Conservation (phyloP, 768 basidiomycete genomes). For the Tylopilus rubrobrunneus region DNA sequence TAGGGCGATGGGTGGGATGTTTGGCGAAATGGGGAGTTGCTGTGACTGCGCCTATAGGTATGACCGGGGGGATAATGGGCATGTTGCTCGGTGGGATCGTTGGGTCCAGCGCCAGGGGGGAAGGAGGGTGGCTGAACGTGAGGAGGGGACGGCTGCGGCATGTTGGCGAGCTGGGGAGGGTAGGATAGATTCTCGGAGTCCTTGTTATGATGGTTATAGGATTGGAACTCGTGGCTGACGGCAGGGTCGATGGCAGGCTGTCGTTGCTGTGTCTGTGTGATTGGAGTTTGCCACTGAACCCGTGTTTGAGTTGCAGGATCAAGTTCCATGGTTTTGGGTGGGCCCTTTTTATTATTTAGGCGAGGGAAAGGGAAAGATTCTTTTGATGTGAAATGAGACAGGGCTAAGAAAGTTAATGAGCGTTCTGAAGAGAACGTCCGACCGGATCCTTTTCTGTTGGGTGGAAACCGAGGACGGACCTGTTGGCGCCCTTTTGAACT, state of each 20-base stretch:
- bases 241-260: constrained; percentile 33
- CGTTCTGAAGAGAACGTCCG: constrained; percentile 28
- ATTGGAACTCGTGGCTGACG: constrained; percentile 32
- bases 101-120: constrained; percentile 33
- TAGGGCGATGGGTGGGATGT: constrained; percentile 38
- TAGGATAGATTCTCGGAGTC: constrained; percentile 23
- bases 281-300: constrained; percentile 32
- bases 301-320: constrained; percentile 33
- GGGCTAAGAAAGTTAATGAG: constrained; percentile 23
- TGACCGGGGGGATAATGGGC: constrained; percentile 35
- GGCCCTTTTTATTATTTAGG: constrained; percentile 35
- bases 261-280: constrained; percentile 33
- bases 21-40: constrained; percentile 34
- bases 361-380: constrained; percentile 33
- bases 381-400: constrained; percentile 30
- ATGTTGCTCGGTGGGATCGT: constrained; percentile 31
- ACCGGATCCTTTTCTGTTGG: constrained; percentile 12
- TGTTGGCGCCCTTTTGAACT: constrained; percentile 18
- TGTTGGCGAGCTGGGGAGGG: constrained; percentile 28
- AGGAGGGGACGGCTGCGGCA: constrained; percentile 26
- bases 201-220: constrained; percentile 29
- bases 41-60: constrained; percentile 31
- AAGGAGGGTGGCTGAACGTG: constrained; percentile 37
- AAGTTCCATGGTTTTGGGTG: constrained; percentile 31
- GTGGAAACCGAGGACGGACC: constrained; percentile 10